These are phyloP conservation scores for Nigrospora oryzae DNA, from an alignment of 2,329 filamentous ascomycete genomes.

Conservation along the genomic window DNA sequence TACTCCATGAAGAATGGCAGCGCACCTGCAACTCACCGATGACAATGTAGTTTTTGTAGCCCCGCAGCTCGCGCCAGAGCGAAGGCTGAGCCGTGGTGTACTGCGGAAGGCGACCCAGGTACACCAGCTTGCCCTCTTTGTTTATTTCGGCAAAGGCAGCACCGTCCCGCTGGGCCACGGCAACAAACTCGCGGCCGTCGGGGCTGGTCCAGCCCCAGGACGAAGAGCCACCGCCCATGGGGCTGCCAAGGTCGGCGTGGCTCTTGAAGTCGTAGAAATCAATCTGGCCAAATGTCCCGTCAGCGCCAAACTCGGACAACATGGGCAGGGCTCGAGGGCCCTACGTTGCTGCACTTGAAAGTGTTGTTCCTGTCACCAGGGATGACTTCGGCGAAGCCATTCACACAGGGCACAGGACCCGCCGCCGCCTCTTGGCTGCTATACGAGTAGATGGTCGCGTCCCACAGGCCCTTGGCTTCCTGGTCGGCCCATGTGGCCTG, in stretches of 20 bases:
- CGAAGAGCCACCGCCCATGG: slow-evolving; percentile 3
- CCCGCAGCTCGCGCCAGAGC: slow-evolving; percentile 31
- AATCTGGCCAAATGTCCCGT: not conserved
- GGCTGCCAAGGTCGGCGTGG: slow-evolving; percentile 36
- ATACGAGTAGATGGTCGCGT: not conserved
- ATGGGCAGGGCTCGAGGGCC: not conserved
- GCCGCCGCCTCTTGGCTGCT: not conserved
- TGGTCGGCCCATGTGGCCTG: slow-evolving; percentile 3
- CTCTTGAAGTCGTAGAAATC: slow-evolving; percentile 27
- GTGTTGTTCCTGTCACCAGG: slow-evolving; percentile 36
- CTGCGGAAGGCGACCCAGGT: slow-evolving; percentile 36
- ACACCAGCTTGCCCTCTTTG: slow-evolving; percentile 32
- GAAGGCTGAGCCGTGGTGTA: slow-evolving; percentile 18
- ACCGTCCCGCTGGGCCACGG: slow-evolving; percentile 39
- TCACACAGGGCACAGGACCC: slow-evolving; percentile 22
- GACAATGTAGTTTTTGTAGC: slow-evolving; percentile 24
- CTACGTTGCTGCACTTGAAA: slow-evolving; percentile 34
- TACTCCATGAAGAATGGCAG: no score
- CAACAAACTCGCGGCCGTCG: slow-evolving; percentile 39
- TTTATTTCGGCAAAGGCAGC: slow-evolving; percentile 40
- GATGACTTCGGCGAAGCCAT: slow-evolving; percentile 33
- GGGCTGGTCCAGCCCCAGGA: slow-evolving; percentile 21
- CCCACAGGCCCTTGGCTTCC: slow-evolving; percentile 1
- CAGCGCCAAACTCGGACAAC: no score
- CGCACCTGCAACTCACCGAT: slow-evolving; percentile 9